Conservation (phyloP, 805 yeast genomes). For the Candida bentonensis region DNA sequence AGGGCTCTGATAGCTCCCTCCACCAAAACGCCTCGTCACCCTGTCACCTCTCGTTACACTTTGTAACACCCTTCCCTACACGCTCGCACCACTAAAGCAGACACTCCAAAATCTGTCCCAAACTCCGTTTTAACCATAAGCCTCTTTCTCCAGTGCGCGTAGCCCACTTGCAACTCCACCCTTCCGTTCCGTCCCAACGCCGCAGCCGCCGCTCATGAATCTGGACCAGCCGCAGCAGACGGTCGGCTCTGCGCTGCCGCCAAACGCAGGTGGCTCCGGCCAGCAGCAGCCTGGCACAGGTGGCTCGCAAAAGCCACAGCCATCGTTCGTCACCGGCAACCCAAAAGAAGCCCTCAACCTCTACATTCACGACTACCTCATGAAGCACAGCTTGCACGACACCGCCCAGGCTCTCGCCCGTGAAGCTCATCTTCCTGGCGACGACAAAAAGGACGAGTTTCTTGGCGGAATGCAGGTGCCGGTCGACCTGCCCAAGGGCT, state of each 20-base stretch:
- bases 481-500: conserved; percentile 79
- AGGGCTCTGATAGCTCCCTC: not conserved
- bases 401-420: conserved; percentile 62
- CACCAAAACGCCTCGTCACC: no score
- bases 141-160: not conserved
- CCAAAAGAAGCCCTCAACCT: conserved; percentile 39
- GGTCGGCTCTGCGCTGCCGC: not conserved
- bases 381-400: conserved; percentile 55
- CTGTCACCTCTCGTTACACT: no score
- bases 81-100: no score
- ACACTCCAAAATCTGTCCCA: no score
- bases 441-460: conserved; percentile 7
- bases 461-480: conserved; percentile 11
- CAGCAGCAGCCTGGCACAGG: conserved; percentile 1
- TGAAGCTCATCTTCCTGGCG: conserved; percentile 42
- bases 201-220: not conserved
- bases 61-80: no score
- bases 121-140: no score
- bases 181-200: not conserved
- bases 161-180: not conserved
- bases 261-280: conserved; percentile 8
- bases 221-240: not conserved
- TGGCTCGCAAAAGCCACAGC: conserved; percentile 15
- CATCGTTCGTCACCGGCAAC: conserved; percentile 11
- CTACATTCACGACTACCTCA: conserved; percentile 71